Evolutionary conservation across 768 basidiomycete species (phyloP).

Genomic region (Auricularia cornea): DNA sequence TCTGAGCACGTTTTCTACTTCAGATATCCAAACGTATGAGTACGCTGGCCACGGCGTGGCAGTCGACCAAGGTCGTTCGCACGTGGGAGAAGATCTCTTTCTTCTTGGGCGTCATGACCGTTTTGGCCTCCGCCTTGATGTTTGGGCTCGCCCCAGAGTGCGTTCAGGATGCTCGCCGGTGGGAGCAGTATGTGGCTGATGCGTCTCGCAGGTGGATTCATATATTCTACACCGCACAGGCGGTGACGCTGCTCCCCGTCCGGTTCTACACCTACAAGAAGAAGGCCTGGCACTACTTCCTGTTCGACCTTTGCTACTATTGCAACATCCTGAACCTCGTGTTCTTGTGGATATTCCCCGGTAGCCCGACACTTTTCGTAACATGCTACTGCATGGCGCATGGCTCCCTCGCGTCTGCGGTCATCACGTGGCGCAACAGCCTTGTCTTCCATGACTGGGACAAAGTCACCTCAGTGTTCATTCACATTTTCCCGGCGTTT

Average conservation of each 20-base stretch:
- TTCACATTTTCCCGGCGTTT: constrained; percentile 90
- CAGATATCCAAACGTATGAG: constrained; percentile 79
- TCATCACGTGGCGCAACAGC: constrained; percentile 97
- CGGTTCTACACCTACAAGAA: constrained; percentile 86
- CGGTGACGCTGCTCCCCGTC: constrained; percentile 69
- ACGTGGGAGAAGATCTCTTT: constrained; percentile 84
- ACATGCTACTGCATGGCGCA: constrained; percentile 91
- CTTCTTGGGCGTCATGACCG: constrained; percentile 87
- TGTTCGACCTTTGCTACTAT: constrained; percentile 73
- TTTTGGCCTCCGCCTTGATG: constrained; percentile 75
- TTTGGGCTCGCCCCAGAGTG: constrained; percentile 85
- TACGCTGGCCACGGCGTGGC: constrained; percentile 75
- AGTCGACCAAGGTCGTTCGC: constrained; percentile 80
- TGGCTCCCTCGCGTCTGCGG: constrained; percentile 85
- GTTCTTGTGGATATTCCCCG: constrained; percentile 86
- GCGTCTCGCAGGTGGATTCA: constrained; percentile 67
- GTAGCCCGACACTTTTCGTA: constrained; percentile 68
- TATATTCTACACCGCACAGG: constrained; percentile 73
- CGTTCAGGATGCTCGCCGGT: constrained; percentile 19
- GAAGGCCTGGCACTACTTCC: constrained; percentile 89
- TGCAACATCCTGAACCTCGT: constrained; percentile 85
- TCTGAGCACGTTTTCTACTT: not conserved
- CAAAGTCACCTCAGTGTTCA: constrained; percentile 91
- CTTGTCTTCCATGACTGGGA: constrained; percentile 97
- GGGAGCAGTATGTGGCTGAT: constrained; percentile 3